Percentiles rank a stretch among this genome's conserved stretches.
These are phyloP conservation scores for Nakazawaea ernobii DNA, from an alignment of 805 yeast genomes.

Conservation along the genomic window DNA sequence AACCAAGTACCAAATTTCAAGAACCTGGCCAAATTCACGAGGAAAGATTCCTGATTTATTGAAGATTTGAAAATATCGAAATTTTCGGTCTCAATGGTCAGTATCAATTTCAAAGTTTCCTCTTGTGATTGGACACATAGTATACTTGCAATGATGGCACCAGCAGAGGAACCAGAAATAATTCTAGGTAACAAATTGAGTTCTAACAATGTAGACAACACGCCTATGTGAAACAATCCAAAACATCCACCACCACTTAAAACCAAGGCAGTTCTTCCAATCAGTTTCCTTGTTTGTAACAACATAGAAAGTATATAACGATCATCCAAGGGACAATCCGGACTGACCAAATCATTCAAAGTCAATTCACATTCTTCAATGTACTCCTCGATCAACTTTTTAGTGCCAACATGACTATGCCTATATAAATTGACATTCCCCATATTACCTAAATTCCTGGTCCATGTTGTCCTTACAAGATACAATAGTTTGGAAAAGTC, in stretches of 20 bases:
- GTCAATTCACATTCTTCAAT: constrained; percentile 64
- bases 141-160: constrained; percentile 89
- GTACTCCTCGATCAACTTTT: constrained; percentile 75
- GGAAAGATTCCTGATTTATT: constrained; percentile 45
- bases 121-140: constrained; percentile 75
- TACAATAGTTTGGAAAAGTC: constrained; percentile 63
- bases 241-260: constrained; percentile 94
- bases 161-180: constrained; percentile 92
- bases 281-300: constrained; percentile 82
- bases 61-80: constrained; percentile 46
- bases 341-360: constrained; percentile 33
- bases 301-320: constrained; percentile 69
- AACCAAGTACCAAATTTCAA: constrained; percentile 87
- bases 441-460: constrained; percentile 80
- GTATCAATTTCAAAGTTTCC: constrained; percentile 56
- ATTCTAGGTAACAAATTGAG: constrained; percentile 75
- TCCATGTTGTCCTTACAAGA: constrained; percentile 78
- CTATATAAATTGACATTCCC: constrained; percentile 75
- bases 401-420: constrained; percentile 83
- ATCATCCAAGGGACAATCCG: constrained; percentile 48
- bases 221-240: constrained; percentile 92
- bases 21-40: constrained; percentile 52
- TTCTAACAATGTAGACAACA: constrained; percentile 71
- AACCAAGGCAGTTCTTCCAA: constrained; percentile 93
- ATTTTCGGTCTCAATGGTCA: constrained; percentile 52